Percentiles rank a stretch among this genome's conserved stretches.
These are phyloP conservation scores for Fomes fomentarius DNA, from an alignment of 1,284 basidiomycete species.

Conservation along the genomic window DNA sequence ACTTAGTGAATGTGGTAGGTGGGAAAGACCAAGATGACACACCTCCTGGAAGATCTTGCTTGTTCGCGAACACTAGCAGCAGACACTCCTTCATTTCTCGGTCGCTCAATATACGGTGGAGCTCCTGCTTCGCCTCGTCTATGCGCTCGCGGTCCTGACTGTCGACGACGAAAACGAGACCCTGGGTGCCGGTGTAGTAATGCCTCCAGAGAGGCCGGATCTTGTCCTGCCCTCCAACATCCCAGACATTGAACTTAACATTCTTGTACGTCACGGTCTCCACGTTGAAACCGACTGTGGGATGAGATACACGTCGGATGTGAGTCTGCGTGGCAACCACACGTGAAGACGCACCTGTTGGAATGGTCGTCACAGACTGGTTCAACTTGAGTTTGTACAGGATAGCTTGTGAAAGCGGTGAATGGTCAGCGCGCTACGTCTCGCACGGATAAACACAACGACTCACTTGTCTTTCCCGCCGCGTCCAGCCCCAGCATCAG, in stretches of 20 bases:
- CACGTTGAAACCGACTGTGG: slow-evolving; percentile 95
- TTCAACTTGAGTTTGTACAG: slow-evolving; percentile 99
- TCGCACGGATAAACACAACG: neutral
- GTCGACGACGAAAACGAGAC: slow-evolving; percentile 96
- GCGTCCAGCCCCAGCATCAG: slow-evolving; percentile 94
- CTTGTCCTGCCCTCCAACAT: slow-evolving; percentile 99
- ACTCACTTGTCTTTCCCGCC: slow-evolving; percentile 93
- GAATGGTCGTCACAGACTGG: slow-evolving; percentile 98
- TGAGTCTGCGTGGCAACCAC: neutral
- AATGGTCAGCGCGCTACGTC: slow-evolving; percentile 16
- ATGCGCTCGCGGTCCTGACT: slow-evolving; percentile 92
- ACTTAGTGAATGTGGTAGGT: too few species aligned
- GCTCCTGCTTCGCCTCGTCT: slow-evolving; percentile 95
- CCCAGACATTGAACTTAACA: slow-evolving; percentile 99
- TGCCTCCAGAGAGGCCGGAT: slow-evolving; percentile 98
- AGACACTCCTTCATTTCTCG: slow-evolving; percentile 98
- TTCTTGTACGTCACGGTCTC: slow-evolving; percentile 99
- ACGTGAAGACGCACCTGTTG: slow-evolving; percentile 75
- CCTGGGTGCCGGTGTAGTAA: slow-evolving; percentile 99
- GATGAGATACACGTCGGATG: neutral
- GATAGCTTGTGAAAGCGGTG: slow-evolving; percentile 72
- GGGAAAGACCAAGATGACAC: slow-evolving; percentile 37
- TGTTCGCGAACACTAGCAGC: slow-evolving; percentile 98
- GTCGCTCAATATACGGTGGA: slow-evolving; percentile 96
- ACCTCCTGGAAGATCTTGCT: slow-evolving; percentile 99